phyloP scores from a whole-genome alignment of 805 yeast species.

The Cyberlindnera americana region DNA sequence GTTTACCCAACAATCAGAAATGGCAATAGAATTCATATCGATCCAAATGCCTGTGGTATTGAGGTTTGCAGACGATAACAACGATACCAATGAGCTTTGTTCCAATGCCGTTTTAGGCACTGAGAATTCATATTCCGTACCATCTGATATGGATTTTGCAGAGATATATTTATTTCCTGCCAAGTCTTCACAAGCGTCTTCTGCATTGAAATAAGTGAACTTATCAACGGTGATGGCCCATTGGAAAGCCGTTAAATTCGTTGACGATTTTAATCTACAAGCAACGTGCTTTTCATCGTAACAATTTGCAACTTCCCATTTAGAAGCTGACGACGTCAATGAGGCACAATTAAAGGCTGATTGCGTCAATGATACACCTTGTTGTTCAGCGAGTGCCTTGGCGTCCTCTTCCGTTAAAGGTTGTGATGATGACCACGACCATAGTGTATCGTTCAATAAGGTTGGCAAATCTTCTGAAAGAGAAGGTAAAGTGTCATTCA shows the following conservation, averaged over 20 bases:
- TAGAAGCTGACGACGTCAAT: slow-evolving; percentile 35
- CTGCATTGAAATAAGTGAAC: slow-evolving; percentile 41
- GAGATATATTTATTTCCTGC: slow-evolving; percentile 6
- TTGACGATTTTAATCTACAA: slow-evolving; percentile 42
- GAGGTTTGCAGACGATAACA: slow-evolving; percentile 23
- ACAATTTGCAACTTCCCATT: slow-evolving; percentile 68
- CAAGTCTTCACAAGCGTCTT: slow-evolving; percentile 28
- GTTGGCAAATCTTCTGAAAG: slow-evolving; percentile 26
- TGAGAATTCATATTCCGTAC: slow-evolving; percentile 31
- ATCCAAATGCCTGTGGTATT: slow-evolving; percentile 58
- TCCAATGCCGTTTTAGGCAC: slow-evolving; percentile 51
- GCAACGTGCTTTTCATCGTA: slow-evolving; percentile 47
- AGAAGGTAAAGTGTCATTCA: slow-evolving; percentile 36
- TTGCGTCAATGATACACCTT: slow-evolving; percentile 17
- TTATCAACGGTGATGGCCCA: slow-evolving; percentile 40
- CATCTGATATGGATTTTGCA: not conserved
- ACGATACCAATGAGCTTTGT: slow-evolving; percentile 29
- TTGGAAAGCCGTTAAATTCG: slow-evolving; percentile 30
- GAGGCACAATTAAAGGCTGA: slow-evolving; percentile 46
- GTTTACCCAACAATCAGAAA: slow-evolving; percentile 74
- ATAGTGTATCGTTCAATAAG: slow-evolving; percentile 38
- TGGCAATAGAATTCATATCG: slow-evolving; percentile 73
- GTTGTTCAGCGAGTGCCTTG: slow-evolving; percentile 19
- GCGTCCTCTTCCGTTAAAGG: slow-evolving; percentile 39
- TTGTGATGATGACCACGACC: slow-evolving; percentile 74